Conservation (phyloP, 768 basidiomycete species). For the Ramaria rubella region DNA sequence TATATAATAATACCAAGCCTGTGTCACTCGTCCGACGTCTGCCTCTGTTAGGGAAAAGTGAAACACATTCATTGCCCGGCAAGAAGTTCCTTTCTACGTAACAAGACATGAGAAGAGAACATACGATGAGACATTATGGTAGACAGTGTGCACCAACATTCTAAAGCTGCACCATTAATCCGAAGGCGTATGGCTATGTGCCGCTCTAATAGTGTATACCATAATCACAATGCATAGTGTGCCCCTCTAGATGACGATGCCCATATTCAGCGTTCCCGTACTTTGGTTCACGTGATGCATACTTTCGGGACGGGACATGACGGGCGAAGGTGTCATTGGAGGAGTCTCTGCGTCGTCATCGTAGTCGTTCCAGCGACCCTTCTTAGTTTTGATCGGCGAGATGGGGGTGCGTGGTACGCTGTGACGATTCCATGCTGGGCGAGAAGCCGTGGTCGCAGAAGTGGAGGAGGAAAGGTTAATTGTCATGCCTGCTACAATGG, state of each 20-base stretch:
- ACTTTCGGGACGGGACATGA: neutral
- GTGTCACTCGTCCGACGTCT: too few species aligned
- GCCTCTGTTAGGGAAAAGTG: too few species aligned
- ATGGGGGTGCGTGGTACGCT: neutral
- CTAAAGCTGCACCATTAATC: too few species aligned
- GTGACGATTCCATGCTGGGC: neutral
- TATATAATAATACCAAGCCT: too few species aligned
- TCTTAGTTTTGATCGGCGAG: neutral
- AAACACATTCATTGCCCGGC: too few species aligned
- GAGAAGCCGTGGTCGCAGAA: neutral
- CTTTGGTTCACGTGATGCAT: neutral
- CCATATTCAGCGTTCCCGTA: slow-evolving; percentile 2
- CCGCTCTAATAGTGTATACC: too few species aligned
- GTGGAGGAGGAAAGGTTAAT: neutral
- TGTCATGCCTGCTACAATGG: slow-evolving; percentile 4
- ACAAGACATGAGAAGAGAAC: too few species aligned
- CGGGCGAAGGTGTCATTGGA: neutral
- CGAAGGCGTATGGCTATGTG: too few species aligned
- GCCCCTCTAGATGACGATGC: neutral
- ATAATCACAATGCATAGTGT: too few species aligned
- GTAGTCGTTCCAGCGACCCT: neutral
- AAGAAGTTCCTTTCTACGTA: too few species aligned
- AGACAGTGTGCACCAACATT: too few species aligned
- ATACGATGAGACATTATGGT: too few species aligned
- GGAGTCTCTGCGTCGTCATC: neutral